phyloP scores from a whole-genome alignment of 2,329 filamentous ascomycete genomes.

The Diaporthe humulicola region DNA sequence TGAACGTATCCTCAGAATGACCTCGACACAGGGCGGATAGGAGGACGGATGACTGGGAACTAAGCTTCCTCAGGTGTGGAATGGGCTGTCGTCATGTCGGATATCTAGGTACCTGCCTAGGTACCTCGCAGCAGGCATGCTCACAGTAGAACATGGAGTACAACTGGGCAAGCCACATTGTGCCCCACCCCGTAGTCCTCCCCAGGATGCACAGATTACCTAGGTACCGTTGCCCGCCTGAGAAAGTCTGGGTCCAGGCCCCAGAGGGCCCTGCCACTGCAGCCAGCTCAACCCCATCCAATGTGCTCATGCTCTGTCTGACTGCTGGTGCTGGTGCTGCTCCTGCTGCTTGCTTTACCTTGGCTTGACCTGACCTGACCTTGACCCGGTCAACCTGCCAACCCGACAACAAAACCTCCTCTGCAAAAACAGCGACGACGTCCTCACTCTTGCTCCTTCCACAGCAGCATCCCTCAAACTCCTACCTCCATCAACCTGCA shows the following conservation, averaged over 20 bases:
- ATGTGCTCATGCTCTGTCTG: constrained; percentile 8
- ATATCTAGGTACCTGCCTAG: neutral
- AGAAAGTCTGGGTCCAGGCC: constrained; percentile 7
- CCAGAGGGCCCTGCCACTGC: constrained; percentile 1
- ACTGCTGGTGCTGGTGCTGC: neutral
- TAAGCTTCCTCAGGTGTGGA: neutral
- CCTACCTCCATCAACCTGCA: constrained; percentile 30
- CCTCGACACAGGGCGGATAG: neutral
- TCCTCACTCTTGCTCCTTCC: constrained; percentile 19
- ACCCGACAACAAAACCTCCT: constrained; percentile 27
- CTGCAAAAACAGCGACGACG: constrained; percentile 26
- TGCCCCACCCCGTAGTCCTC: neutral
- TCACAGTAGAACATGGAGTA: neutral
- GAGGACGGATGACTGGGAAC: neutral
- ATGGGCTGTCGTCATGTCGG: constrained; percentile 17
- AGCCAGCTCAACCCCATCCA: constrained; percentile 7
- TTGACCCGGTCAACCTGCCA: constrained; percentile 8
- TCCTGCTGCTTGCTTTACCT: neutral
- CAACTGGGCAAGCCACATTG: constrained; percentile 10
- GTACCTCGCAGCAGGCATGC: too few species aligned
- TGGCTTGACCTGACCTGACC: constrained; percentile 16
- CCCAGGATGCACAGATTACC: constrained; percentile 14
- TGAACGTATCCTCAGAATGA: neutral
- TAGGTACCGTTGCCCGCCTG: neutral
- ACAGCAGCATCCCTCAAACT: constrained; percentile 22